Evolutionary conservation across 768 basidiomycete genomes (phyloP).

Genomic region (Pholiota microspora): DNA sequence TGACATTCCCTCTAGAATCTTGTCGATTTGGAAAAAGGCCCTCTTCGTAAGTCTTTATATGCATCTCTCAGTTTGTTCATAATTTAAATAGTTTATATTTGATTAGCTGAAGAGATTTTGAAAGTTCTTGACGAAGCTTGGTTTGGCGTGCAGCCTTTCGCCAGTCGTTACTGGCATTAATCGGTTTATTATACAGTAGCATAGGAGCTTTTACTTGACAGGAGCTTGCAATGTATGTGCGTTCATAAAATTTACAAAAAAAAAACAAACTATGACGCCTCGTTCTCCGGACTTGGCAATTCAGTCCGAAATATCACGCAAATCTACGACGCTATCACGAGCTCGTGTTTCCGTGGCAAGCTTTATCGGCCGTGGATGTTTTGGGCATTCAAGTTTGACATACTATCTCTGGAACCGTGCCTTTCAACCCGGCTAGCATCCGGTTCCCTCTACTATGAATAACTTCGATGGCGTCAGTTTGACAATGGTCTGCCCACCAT

Average conservation of each 20-base stretch:
- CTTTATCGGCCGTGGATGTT: too few species aligned
- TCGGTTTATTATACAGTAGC: too few species aligned
- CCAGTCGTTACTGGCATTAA: constrained; percentile 33
- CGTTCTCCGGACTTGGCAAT: too few species aligned
- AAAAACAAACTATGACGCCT: too few species aligned
- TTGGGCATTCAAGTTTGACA: too few species aligned
- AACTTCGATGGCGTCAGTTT: background rate
- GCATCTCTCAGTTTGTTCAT: background rate
- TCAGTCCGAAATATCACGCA: too few species aligned
- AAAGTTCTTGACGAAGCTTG: constrained; percentile 51
- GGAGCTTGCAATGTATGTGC: too few species aligned
- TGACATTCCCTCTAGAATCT: constrained; percentile 33
- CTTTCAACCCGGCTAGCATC: background rate
- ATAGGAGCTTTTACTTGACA: too few species aligned
- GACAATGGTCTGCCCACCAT: background rate
- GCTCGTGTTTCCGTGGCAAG: too few species aligned
- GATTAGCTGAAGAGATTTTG: constrained; percentile 46
- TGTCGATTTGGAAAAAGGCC: constrained; percentile 53
- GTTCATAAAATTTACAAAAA: too few species aligned
- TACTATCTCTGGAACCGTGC: too few species aligned
- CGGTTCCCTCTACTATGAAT: background rate
- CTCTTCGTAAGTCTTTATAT: constrained; percentile 39
- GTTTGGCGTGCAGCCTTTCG: constrained; percentile 38
- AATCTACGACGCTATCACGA: too few species aligned
- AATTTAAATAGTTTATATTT: background rate